Conservation (phyloP, 768 basidiomycete species). For the Xerocomellus chrysenteron region DNA sequence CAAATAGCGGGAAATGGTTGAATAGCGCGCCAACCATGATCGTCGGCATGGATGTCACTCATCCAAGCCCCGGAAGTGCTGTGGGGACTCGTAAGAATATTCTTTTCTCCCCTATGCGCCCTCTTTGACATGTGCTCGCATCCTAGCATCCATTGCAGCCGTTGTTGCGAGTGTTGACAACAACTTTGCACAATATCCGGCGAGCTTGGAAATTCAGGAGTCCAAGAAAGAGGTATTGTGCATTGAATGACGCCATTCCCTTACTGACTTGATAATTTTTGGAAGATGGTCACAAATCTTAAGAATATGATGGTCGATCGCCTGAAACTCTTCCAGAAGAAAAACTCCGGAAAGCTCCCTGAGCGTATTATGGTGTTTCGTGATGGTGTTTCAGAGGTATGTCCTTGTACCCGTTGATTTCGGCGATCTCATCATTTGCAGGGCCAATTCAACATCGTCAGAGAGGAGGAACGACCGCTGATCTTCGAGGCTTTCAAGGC, state of each 20-base stretch:
- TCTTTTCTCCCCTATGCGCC: background rate
- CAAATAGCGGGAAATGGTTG: slow-evolving; percentile 39
- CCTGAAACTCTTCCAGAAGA: slow-evolving; percentile 39
- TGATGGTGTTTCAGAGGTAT: slow-evolving; percentile 80
- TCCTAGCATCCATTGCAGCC: slow-evolving; percentile 48
- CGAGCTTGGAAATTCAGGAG: slow-evolving; percentile 48
- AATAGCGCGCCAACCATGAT: slow-evolving; percentile 46
- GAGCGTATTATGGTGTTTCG: slow-evolving; percentile 52
- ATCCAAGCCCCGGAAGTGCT: slow-evolving; percentile 74
- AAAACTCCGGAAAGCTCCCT: slow-evolving; percentile 39
- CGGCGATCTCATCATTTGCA: slow-evolving; percentile 21
- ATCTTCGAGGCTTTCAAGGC: slow-evolving; percentile 42
- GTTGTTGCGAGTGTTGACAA: slow-evolving; percentile 50
- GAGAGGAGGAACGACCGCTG: slow-evolving; percentile 42
- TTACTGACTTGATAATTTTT: background rate
- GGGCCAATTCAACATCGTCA: slow-evolving; percentile 51
- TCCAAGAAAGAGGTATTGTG: slow-evolving; percentile 64
- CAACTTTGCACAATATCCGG: slow-evolving; percentile 50
- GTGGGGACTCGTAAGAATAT: slow-evolving; percentile 41
- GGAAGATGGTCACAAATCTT: slow-evolving; percentile 50
- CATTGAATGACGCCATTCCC: background rate
- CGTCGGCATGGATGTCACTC: slow-evolving; percentile 67
- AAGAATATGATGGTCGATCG: slow-evolving; percentile 49
- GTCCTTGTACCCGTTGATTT: slow-evolving; percentile 2
- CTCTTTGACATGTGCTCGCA: background rate